These are phyloP conservation scores for Plantago lanceolata DNA, from an alignment of 305 asterid species.

Conservation along the genomic window DNA sequence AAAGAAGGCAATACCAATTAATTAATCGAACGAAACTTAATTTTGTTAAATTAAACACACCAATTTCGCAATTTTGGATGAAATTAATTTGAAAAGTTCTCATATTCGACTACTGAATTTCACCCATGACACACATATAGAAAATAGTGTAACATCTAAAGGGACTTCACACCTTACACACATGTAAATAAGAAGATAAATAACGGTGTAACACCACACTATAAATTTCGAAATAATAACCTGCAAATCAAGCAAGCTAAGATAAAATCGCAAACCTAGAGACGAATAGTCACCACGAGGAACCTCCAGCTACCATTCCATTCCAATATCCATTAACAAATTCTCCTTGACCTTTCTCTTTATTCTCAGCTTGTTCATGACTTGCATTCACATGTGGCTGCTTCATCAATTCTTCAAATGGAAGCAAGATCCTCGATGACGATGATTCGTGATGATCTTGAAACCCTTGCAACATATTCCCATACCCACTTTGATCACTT, in stretches of 20 bases:
- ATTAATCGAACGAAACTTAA: no score
- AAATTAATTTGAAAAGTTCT: constrained; percentile 8
- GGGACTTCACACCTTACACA: no score
- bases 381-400: constrained; percentile 11
- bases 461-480: constrained; percentile 20
- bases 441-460: constrained; percentile 18
- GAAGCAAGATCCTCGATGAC: constrained; percentile 18
- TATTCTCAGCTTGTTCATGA: constrained; percentile 5
- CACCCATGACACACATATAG: background rate
- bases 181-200: no score
- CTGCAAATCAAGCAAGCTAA: no score
- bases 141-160: background rate
- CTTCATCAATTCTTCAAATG: constrained; percentile 24
- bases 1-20: background rate
- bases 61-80: constrained; percentile 15
- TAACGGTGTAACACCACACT: no score
- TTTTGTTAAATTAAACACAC: background rate
- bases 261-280: no score
- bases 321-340: constrained; percentile 22
- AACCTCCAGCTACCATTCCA: constrained; percentile 21
- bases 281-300: background rate
- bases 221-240: no score
- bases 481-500: constrained; percentile 4
- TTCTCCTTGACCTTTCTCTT: constrained; percentile 22
- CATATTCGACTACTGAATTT: background rate